Base-by-base conservation (phyloP, 345 rosid species). In the Firmiana major region DNA sequence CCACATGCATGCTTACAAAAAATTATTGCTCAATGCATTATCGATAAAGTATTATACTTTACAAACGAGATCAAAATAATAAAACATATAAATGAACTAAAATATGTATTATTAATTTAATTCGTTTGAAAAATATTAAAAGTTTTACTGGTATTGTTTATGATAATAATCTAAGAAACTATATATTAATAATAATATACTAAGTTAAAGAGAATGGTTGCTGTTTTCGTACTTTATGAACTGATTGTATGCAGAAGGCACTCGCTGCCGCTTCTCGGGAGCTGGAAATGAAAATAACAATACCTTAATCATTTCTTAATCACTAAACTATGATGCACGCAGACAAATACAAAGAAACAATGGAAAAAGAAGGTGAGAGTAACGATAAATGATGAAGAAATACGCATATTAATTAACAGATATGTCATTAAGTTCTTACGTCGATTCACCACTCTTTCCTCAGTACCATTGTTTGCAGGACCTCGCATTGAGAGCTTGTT, bases 191-290 rank as follows among this genome's bases (percentile, higher is more conserved):
- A 10, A 46, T 46, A 16, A 3, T 16, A 42, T 69, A 3, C 22
- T 24, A 26, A 3, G 38, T 68, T 24, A 24, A 68, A 6, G 38
- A 68, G 22, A 42, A 54, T 81, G 24, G 11, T 26, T 75, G 57
- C 31, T 21, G 76, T 58, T 77, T 68, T 60, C 81, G 71, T 82
- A 95, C 99, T 92, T 95, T 81, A 95, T 95, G 87, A 95, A 95
- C 87, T 95, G 99, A 59, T 95, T 95, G 81, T 95, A 95, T 7
- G 99, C 99, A 78, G 99, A 95, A 80, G 98, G 98, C 43, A 93
- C 93, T 81, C 99, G 92, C 90, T 90, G 99, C 88, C 97, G 84
- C 91, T 95, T 95, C 93, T 91, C 98, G 75, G 94, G 91, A 86
- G 97, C 99, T 95, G 97, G 80, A 83, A 79, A 67, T 22, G 64